Evolutionary conservation across 139 green algal genomes (phyloP).

Genomic region (Chlamydomonas incerta): DNA sequence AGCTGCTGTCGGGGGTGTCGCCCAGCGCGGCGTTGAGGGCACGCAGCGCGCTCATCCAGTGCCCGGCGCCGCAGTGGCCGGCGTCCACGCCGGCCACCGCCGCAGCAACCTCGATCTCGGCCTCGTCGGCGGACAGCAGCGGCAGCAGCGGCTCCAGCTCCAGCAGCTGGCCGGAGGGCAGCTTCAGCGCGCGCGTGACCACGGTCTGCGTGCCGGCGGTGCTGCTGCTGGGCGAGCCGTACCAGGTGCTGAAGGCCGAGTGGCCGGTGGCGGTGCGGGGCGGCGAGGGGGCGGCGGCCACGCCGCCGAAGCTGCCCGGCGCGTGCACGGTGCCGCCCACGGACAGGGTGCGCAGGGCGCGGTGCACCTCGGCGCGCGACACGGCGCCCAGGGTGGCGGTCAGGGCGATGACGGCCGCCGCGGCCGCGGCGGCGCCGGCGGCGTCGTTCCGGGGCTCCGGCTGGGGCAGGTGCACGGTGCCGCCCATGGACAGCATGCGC

Average conservation of each 20-base stretch:
- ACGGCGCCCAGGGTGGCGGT: not conserved
- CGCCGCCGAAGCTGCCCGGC: not conserved
- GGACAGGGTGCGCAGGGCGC: not conserved
- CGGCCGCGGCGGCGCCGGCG: not conserved
- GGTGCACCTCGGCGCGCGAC: not conserved
- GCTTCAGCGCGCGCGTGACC: constrained; percentile 7
- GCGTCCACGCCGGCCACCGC: not conserved
- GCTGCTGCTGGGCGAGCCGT: not conserved
- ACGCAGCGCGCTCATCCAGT: not conserved
- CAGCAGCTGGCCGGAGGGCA: constrained; percentile 21
- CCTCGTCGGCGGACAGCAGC: not conserved
- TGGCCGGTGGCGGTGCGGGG: too few species aligned
- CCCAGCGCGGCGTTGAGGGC: not conserved
- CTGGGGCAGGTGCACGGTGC: not conserved
- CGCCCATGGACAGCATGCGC: constrained; percentile 2
- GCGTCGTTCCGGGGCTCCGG: not conserved
- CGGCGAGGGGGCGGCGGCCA: too few species aligned
- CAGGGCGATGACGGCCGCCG: too few species aligned
- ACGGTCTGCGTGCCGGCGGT: not conserved
- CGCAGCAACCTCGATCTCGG: not conserved
- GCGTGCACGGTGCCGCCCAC: not conserved
- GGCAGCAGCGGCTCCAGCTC: constrained; percentile 22
- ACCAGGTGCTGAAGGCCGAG: not conserved
- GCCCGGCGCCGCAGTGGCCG: not conserved
- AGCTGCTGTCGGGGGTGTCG: not conserved